Base-by-base conservation (phyloP, 805 yeast genomes). In the Saccharomycopsis fibuligera region DNA sequence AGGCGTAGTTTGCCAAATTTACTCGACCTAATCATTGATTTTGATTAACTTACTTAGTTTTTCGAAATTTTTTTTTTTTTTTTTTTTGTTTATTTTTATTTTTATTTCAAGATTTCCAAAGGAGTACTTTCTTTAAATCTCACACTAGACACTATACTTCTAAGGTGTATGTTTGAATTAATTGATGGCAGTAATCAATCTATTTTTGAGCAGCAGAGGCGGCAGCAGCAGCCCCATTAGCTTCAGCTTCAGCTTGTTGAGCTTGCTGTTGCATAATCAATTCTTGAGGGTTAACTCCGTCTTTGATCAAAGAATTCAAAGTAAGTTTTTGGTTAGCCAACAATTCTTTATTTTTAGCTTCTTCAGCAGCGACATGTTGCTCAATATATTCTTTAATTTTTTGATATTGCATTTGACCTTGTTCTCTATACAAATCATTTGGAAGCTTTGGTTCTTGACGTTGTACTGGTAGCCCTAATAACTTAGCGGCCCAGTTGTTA, bases 361-460 rank as follows among this genome's bases (percentile, higher is more conserved):
- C 72, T 42, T 49, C 49, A 25, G 35, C 36, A 59, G 75, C 81
- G 36, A 66, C 81, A 64, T 86, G 83, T 67, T 83, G 88, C 56
- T 78, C 80, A 55, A 83, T 67, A 57, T 80, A 71, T 65, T 81
- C 76, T 60, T 76, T 75, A 76, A 82, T 78, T 57, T 75, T 76
- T 57, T 76, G 75, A 62, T 85, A 85, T 60, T 81, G 82, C 67
- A 75, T 71, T 68, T 83, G 90, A 49, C 89, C 89, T 57, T 79
- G 81, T 61, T 83, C 85, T 62, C 95, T 78, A 58, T 83, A 74
- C 46, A 75, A 62, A 64, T 85, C 95, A 65, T 83, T 74, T 12
- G 88, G 88, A 83, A 83, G 79, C 68, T 81, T 79, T 53, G n/a
- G 60, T 58, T 51, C 44, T 40, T 57, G 57, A 57, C 61, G 75